Percentiles rank a stretch among this genome's conserved stretches.
These are phyloP conservation scores for Eucalyptus erythrocorys DNA, from an alignment of 345 rosid species.

Conservation along the genomic window DNA sequence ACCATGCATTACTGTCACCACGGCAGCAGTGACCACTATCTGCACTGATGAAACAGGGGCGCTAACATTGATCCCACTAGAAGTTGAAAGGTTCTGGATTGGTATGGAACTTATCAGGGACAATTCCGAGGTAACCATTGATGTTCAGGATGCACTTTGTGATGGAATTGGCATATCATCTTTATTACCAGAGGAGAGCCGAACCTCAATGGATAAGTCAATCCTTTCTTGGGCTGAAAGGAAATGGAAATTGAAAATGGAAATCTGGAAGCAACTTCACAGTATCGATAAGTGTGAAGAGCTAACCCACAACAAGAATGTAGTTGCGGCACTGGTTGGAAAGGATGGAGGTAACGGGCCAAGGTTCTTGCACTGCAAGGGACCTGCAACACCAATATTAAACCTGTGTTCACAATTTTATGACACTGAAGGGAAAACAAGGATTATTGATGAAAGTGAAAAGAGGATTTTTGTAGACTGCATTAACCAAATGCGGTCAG, in stretches of 20 bases:
- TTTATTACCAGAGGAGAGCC: background rate
- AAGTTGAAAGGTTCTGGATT: background rate
- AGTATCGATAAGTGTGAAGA: fast-evolving
- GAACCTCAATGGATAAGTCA: background rate
- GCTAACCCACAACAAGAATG: background rate
- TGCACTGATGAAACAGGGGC: background rate
- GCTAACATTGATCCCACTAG: background rate
- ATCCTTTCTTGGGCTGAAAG: background rate
- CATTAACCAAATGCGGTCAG: background rate
- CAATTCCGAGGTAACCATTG: fast-evolving
- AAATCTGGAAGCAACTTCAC: background rate
- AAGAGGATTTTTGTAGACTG: fast-evolving
- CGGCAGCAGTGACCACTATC: background rate
- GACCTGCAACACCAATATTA: background rate
- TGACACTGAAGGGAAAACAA: background rate
- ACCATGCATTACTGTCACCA: background rate
- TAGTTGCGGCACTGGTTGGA: background rate
- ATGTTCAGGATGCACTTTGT: background rate
- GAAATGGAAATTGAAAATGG: background rate
- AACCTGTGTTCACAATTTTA: background rate
- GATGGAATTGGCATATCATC: background rate
- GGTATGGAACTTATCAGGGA: background rate
- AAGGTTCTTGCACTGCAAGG: background rate
- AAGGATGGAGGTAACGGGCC: background rate
- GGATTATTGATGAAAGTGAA: background rate